Conservation (phyloP, 345 rosid species). For the Syzygium jambos region DNA sequence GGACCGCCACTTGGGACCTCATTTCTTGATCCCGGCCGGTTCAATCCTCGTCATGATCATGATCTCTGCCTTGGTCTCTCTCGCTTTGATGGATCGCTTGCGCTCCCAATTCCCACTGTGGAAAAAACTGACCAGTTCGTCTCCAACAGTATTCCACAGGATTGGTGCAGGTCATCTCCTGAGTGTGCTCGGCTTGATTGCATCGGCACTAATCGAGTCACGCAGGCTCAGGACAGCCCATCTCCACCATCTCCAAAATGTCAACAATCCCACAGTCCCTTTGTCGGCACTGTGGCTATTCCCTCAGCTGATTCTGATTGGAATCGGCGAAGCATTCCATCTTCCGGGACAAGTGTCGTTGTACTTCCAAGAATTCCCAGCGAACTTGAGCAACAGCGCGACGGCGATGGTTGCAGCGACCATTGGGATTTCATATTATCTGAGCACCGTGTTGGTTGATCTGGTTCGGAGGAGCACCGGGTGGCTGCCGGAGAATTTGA, state of each 20-base stretch:
- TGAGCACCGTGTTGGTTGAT: conserved; percentile 29
- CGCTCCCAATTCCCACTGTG: conserved; percentile 15
- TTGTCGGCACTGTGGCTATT: conserved; percentile 42
- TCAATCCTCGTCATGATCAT: conserved; percentile 21
- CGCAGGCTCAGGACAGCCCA: conserved; percentile 19
- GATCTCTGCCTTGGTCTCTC: conserved; percentile 9
- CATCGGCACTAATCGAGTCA: conserved; percentile 32
- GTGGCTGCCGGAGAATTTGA: conserved; percentile 41
- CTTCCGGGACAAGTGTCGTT: conserved; percentile 31
- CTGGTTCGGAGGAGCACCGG: conserved; percentile 17
- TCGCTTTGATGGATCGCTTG: conserved; percentile 22
- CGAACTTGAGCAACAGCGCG: conserved; percentile 27
- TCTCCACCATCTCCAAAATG: background rate
- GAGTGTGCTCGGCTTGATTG: conserved; percentile 18
- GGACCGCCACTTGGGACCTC: conserved; percentile 29
- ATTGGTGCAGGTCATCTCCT: conserved; percentile 38
- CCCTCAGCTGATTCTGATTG: conserved; percentile 28
- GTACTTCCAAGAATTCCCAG: conserved; percentile 40
- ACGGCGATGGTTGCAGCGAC: conserved; percentile 35
- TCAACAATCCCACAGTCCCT: background rate
- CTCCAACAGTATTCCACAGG: conserved; percentile 21
- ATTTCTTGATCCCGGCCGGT: conserved; percentile 36
- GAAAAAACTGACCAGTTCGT: conserved; percentile 13
- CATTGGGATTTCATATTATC: conserved; percentile 23
- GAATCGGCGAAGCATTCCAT: conserved; percentile 41